Evolutionary conservation across 2,329 filamentous ascomycete species (phyloP).

Genomic region (Fusarium sp.): DNA sequence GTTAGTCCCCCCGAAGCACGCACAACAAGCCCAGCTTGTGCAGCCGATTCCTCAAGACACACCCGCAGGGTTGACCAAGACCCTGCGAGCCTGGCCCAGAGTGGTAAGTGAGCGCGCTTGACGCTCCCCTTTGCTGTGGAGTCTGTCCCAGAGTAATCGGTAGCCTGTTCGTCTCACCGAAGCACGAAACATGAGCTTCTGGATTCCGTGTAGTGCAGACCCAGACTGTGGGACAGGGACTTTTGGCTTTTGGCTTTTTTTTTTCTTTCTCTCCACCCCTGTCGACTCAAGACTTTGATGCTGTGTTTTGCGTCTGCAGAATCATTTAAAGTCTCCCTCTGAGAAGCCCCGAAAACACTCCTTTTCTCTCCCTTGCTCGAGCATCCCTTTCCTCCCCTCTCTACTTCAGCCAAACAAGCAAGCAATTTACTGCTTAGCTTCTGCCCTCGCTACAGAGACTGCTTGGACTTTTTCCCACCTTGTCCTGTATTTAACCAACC

Average conservation of each 20-base stretch:
- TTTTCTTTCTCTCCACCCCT: not conserved
- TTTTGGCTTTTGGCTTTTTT: not conserved
- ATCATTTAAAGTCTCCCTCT: slow-evolving; percentile 35
- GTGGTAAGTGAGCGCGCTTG: slow-evolving; percentile 30
- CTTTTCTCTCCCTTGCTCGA: slow-evolving; percentile 16
- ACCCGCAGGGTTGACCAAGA: not conserved
- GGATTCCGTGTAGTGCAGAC: slow-evolving; percentile 9
- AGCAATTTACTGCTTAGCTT: not conserved
- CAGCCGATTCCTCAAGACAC: too few species aligned
- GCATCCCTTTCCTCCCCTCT: slow-evolving; percentile 30
- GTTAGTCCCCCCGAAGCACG: slow-evolving; percentile 4
- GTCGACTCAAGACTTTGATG: not conserved
- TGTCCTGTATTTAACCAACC: too few species aligned
- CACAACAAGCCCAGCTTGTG: too few species aligned
- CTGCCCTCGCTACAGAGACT: slow-evolving; percentile 4
- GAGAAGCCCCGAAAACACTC: slow-evolving; percentile 14
- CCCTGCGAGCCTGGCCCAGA: slow-evolving; percentile 2
- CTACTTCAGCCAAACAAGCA: slow-evolving; percentile 4
- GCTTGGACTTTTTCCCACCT: slow-evolving; percentile 9
- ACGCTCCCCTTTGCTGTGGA: not conserved
- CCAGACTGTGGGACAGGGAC: not conserved
- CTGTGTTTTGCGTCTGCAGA: slow-evolving; percentile 1
- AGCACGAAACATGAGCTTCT: slow-evolving; percentile 14
- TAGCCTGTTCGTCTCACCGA: slow-evolving; percentile 43
- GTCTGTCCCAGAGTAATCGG: slow-evolving; percentile 26